Conservation (phyloP, 2,329 filamentous ascomycete species). For the Berkeleyomyces basicola region DNA sequence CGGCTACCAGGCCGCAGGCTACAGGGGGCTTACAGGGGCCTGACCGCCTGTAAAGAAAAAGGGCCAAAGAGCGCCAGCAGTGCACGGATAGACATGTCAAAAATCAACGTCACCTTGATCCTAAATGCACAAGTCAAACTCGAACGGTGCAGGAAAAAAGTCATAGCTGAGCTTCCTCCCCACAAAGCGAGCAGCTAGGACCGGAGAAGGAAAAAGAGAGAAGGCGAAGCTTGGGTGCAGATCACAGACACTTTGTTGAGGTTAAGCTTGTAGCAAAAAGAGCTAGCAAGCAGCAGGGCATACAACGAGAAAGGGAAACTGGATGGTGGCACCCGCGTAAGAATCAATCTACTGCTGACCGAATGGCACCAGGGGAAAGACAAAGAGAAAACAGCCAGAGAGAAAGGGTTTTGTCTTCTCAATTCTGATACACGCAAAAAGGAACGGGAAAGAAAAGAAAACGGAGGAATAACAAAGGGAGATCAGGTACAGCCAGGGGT, state of each 20-base stretch:
- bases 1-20: too few species aligned
- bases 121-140: neutral
- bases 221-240: neutral
- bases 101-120: neutral
- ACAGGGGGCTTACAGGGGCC: neutral
- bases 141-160: neutral
- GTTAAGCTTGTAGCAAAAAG: neutral
- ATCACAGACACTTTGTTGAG: neutral
- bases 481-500: neutral
- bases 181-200: neutral
- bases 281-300: too few species aligned
- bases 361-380: neutral
- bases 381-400: neutral
- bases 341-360: too few species aligned
- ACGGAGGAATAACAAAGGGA: neutral
- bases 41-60: neutral
- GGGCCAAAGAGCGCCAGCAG: neutral
- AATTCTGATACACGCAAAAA: neutral
- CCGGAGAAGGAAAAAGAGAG: neutral
- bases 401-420: neutral
- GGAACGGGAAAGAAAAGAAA: neutral
- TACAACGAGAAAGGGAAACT: too few species aligned
- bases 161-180: neutral
- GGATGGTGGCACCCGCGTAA: too few species aligned
- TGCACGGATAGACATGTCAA: neutral